Evolutionary conservation across 345 rosid genomes (phyloP).

Genomic region (Garcia nutans): DNA sequence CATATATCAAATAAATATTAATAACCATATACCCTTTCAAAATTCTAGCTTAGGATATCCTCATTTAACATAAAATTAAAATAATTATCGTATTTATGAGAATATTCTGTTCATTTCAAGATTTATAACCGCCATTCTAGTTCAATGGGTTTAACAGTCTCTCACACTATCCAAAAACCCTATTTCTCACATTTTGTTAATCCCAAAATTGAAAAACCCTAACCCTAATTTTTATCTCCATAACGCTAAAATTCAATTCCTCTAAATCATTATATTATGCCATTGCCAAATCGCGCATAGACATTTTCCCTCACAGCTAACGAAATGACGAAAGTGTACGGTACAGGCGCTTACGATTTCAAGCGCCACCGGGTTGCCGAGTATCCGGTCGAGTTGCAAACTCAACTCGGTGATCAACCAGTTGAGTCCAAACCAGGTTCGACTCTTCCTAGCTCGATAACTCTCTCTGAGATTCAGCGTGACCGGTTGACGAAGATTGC

Average conservation of each 20-base stretch:
- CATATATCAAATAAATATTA: too few species aligned
- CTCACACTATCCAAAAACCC: neutral
- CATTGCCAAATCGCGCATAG: neutral
- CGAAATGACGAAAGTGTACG: slow-evolving; percentile 79
- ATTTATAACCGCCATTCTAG: neutral
- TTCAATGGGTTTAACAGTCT: neutral
- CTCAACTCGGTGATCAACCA: slow-evolving; percentile 46
- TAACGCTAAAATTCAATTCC: neutral
- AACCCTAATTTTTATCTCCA: neutral
- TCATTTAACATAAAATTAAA: too few species aligned
- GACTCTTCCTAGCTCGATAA: slow-evolving; percentile 69
- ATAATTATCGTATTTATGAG: too few species aligned
- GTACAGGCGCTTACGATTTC: slow-evolving; percentile 95
- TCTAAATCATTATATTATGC: neutral
- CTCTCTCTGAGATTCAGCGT: slow-evolving; percentile 86
- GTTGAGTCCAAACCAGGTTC: slow-evolving; percentile 63
- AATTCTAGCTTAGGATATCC: too few species aligned
- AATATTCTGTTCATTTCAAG: neutral
- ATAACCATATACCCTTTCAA: too few species aligned
- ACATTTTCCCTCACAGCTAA: neutral
- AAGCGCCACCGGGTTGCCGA: slow-evolving; percentile 98
- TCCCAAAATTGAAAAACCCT: neutral
- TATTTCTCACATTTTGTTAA: too few species aligned
- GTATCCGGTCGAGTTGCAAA: slow-evolving; percentile 70
- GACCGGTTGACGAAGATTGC: slow-evolving; percentile 84